A percentile compares a stretch with the other conserved stretches of the same genome.
Conservation (phyloP, 768 basidiomycete genomes). For the Sutorius australiensis region DNA sequence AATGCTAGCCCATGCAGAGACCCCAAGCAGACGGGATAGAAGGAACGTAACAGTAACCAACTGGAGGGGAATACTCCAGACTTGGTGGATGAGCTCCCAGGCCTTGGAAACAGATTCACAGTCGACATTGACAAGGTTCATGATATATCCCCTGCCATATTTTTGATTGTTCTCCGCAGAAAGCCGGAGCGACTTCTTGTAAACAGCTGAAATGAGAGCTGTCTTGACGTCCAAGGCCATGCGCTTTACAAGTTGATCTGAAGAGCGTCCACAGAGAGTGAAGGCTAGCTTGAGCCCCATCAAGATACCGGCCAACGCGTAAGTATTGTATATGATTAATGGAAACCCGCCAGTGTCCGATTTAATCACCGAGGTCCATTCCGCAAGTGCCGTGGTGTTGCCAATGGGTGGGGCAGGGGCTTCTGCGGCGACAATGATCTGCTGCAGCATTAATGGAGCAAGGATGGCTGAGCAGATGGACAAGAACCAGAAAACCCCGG, state of each 20-base stretch:
- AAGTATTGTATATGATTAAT: constrained; percentile 24
- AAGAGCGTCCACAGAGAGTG: constrained; percentile 26
- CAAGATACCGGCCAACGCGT: constrained; percentile 21
- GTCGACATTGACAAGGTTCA: constrained; percentile 32
- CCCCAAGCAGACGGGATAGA: constrained; percentile 25
- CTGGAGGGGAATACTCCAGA: constrained; percentile 29
- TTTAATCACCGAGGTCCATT: constrained; percentile 19
- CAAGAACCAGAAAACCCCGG: constrained; percentile 29
- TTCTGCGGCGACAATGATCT: constrained; percentile 23
- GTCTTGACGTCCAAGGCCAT: constrained; percentile 31
- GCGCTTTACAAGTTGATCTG: constrained; percentile 29
- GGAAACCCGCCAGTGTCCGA: constrained; percentile 28
- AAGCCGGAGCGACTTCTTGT: constrained; percentile 29
- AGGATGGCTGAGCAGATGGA: constrained; percentile 21
- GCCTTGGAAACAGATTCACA: constrained; percentile 30
- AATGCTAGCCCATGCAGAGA: constrained; percentile 29
- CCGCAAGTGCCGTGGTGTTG: constrained; percentile 19
- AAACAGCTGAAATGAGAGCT: constrained; percentile 27
- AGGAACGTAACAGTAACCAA: constrained; percentile 20
- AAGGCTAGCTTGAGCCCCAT: constrained; percentile 24
- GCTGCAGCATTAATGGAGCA: constrained; percentile 26
- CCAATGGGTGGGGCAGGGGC: constrained; percentile 19
- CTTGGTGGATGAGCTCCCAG: constrained; percentile 25
- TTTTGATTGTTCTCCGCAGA: constrained; percentile 25
- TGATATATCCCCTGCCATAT: constrained; percentile 26